These are phyloP conservation scores for Leccinellum luteum DNA, from an alignment of 768 basidiomycete species.

Conservation along the genomic window DNA sequence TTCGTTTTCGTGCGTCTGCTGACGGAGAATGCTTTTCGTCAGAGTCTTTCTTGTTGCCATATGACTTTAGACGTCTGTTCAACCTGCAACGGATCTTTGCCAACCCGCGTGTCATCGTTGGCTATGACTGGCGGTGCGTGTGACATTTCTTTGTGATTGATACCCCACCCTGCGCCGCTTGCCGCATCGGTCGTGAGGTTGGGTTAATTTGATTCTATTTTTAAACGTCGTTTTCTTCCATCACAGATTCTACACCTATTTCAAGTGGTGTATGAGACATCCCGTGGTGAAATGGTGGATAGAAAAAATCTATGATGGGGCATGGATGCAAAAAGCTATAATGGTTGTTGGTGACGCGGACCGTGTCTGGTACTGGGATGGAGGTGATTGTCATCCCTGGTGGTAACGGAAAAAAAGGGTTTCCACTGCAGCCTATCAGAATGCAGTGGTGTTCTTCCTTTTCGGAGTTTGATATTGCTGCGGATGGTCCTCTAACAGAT, in stretches of 20 bases:
- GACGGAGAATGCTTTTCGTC: conserved; percentile 25
- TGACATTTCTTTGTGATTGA: background rate
- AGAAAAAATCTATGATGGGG: conserved; percentile 34
- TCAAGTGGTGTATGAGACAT: conserved; percentile 38
- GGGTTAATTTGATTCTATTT: background rate
- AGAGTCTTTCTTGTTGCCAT: conserved; percentile 42
- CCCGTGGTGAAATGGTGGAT: conserved; percentile 43
- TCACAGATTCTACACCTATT: conserved; percentile 30
- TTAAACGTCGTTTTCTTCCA: conserved; percentile 1
- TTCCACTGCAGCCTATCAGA: background rate
- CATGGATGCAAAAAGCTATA: conserved; percentile 36
- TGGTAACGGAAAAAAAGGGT: background rate
- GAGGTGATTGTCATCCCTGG: conserved; percentile 25
- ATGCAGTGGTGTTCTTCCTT: background rate
- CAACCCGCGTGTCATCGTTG: conserved; percentile 40
- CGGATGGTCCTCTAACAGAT: background rate
- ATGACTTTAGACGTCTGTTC: conserved; percentile 41
- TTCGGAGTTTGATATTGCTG: background rate
- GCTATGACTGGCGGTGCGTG: conserved; percentile 35
- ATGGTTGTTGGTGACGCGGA: conserved; percentile 36
- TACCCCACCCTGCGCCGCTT: background rate
- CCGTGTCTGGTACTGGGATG: conserved; percentile 21
- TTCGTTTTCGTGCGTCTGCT: conserved; percentile 15
- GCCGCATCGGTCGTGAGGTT: background rate
- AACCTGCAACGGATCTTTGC: conserved; percentile 35